phyloP scores from a whole-genome alignment of 371 early-diverging fungal genomes.

The Lichtheimia hyalospora region DNA sequence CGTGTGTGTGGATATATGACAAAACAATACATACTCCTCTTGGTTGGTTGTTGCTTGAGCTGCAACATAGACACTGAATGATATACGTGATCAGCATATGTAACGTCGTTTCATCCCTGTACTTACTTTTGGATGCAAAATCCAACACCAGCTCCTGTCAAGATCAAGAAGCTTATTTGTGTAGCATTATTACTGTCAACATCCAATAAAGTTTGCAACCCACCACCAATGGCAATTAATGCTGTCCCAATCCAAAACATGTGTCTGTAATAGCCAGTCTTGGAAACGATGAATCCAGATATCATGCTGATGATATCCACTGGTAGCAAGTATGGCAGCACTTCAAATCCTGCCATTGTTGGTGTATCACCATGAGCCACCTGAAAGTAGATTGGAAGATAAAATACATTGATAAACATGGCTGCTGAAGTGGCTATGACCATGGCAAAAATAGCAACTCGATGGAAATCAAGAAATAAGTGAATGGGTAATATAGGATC shows the following conservation, averaged over 20 bases:
- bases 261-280: slow-evolving; percentile 47
- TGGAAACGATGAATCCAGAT: slow-evolving; percentile 51
- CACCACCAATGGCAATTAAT: slow-evolving; percentile 46
- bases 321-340: slow-evolving; percentile 66
- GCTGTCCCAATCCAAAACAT: slow-evolving; percentile 54
- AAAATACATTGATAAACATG: slow-evolving; percentile 55
- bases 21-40: slow-evolving; percentile 2
- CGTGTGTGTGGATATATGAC: too few relatives aligned
- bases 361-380: slow-evolving; percentile 59
- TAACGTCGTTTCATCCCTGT: neutral
- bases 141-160: slow-evolving; percentile 60
- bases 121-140: slow-evolving; percentile 43
- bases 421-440: slow-evolving; percentile 52
- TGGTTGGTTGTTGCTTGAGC: slow-evolving; percentile 5
- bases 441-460: slow-evolving; percentile 33
- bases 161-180: slow-evolving; percentile 43
- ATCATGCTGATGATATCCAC: slow-evolving; percentile 50
- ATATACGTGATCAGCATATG: neutral
- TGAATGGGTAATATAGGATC: slow-evolving; percentile 45
- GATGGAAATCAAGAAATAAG: slow-evolving; percentile 49
- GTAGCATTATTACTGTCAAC: slow-evolving; percentile 23
- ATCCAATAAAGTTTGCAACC: slow-evolving; percentile 48
- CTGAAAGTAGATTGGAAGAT: slow-evolving; percentile 79
- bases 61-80: slow-evolving; percentile 8
- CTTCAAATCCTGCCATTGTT: slow-evolving; percentile 56